Base-by-base conservation (phyloP, 768 basidiomycete species). In the Tricholoma flavovirens region DNA sequence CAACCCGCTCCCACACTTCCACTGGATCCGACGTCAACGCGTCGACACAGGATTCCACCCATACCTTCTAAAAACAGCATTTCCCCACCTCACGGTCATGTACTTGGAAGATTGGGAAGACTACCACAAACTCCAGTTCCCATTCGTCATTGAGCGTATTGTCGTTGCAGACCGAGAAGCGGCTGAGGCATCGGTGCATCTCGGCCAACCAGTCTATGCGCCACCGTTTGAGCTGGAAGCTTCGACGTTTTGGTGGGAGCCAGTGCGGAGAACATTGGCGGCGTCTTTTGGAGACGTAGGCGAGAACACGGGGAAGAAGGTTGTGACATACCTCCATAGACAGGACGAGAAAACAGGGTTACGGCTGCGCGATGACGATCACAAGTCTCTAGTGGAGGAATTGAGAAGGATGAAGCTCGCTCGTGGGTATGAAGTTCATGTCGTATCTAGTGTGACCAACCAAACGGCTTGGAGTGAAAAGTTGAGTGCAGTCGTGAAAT, bases 81-180 rank as follows among this genome's bases (percentile, higher is more conserved):
- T 90, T 64, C 88, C 90, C 0, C 79, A 76, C 14, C 77, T 88
- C 59, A 81, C 77, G 1, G 69, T 86, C 51, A 79, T 88, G 73
- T 92, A 85, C 67, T 56, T 73, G 15, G 80, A 85, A 56, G 92
- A 94, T 63, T 93, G 90, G 82, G 75, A 79, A 48, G 93, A 95
- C 69, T 85, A 86, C 61, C 76, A 79, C 35, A 75, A 79, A 56
- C 81, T 90, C 63, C 75, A 77, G 17, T 77, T 83, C 15, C 88
- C 93, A 0, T 92, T 85, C 66, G 62, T 93, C 15, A 71, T 91
- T 53, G 86, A 89, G 60, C 84, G 90, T 10, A 74, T 90, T 11
- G 82, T 96, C 30, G 72, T 97, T 32, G 86, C 84, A 0, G 92
- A 95, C 64, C 75, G 85, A 46, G 77, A 81, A n/a, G 88, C 87